Evolutionary conservation across 164 flowering plant genomes (phyloP), one percentile per base, ranked within the genome.

Genomic region (Sextonia rubra): DNA sequence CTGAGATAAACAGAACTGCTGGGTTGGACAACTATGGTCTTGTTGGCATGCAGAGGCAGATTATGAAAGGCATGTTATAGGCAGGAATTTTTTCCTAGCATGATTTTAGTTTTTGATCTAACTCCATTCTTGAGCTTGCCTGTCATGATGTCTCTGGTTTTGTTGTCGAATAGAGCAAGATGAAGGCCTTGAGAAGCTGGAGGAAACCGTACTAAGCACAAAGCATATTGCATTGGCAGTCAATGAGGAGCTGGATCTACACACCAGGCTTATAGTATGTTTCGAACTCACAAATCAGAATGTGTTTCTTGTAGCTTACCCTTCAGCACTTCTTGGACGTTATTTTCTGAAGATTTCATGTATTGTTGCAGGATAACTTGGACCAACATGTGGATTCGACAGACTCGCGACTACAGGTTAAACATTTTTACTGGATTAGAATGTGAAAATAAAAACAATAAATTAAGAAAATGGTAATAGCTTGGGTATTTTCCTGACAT

Each of bases 201-300:
- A 89, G 82, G 91, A 85, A 75, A 88, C 92, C 0, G 91, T 91
- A 47, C 29, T 80, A 37, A 93, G 97, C 82, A 87, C 97, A 48
- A 93, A 93, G 79, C 98, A 91, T 78, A 88, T 91, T 76, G 97
- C 96, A 44, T 70, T 91, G 78, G 90, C 97, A 23, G 91, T 93
- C 67, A 91, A 93, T 77, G 96, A 91, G 78, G 98, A 93, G 67
- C 87, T 93, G 68, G 83, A 82, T 78, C 83, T 91, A 20, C 97
- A 91, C 74, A 85, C 91, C 30, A 82, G 93, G 73, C 91, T 93
- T 24, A 80, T 91, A 69, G 98, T 94, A 86, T 73, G 89, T n/a
- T 72, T 75, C 12, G 25, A 6, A 27, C 14, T 26, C 44, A 37
- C 44, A 5, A 37, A 8, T 14, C 24, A 14, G 6, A 64, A 25